phyloP scores from a whole-genome alignment of 164 flowering plant genomes.

The Nymphaea colorata region DNA sequence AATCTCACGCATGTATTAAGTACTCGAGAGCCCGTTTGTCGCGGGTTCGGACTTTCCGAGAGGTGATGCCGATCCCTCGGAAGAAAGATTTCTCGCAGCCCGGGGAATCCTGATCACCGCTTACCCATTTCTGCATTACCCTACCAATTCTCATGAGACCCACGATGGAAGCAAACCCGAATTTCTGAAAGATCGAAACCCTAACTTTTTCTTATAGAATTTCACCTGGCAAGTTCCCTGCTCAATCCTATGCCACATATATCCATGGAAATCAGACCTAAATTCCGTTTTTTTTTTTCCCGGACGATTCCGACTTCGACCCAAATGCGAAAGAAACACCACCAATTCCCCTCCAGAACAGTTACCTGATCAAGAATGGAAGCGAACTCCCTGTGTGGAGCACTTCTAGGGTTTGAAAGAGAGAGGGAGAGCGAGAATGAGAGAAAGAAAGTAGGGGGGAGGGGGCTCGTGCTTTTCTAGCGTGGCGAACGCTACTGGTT shows the following conservation, averaged over 20 bases:
- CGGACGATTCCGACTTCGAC: background rate
- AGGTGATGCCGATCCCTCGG: constrained; percentile 59
- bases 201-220: background rate
- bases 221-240: background rate
- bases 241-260: background rate
- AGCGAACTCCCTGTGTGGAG: background rate
- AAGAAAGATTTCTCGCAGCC: constrained; percentile 51
- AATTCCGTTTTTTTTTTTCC: background rate
- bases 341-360: background rate
- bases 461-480: background rate
- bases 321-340: background rate
- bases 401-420: background rate
- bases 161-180: constrained; percentile 9
- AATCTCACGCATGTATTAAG: background rate
- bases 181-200: background rate
- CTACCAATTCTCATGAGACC: constrained; percentile 94
- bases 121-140: constrained; percentile 92
- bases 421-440: background rate
- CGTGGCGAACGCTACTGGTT: background rate
- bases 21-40: constrained; percentile 32
- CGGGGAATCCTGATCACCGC: constrained; percentile 35
- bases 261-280: background rate
- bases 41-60: constrained; percentile 81
- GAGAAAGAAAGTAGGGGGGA: background rate
- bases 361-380: background rate